Percentiles rank a stretch among this genome's conserved stretches.
These are phyloP conservation scores for Physaria fendleri DNA, from an alignment of 345 rosid genomes.

Conservation along the genomic window DNA sequence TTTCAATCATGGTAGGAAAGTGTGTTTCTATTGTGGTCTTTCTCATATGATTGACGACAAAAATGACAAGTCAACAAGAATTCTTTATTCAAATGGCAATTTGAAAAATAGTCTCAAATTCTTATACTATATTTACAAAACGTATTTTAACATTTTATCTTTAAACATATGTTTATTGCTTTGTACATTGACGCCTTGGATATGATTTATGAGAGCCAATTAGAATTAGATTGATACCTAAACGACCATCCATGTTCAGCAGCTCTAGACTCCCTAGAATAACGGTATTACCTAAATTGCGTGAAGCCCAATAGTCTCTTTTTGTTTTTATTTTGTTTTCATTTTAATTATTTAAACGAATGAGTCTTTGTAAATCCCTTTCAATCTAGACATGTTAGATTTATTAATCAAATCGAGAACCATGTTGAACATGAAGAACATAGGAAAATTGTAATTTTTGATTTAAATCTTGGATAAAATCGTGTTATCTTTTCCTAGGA, in stretches of 20 bases:
- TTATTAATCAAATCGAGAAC: not conserved
- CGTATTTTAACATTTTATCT: too few relatives aligned
- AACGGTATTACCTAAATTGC: slow-evolving; percentile 4
- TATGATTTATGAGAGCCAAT: not conserved
- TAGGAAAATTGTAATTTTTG: too few relatives aligned
- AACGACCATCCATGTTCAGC: not conserved
- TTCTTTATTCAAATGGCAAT: too few relatives aligned
- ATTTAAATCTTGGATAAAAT: too few relatives aligned
- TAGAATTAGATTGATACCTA: not conserved
- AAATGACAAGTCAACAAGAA: too few relatives aligned
- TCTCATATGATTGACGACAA: too few relatives aligned
- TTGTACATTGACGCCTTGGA: not conserved
- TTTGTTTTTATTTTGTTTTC: not conserved
- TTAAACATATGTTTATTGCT: too few relatives aligned
- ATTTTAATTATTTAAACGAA: not conserved
- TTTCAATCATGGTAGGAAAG: too few relatives aligned
- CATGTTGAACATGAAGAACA: not conserved
- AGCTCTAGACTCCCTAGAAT: not conserved
- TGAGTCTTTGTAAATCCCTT: not conserved
- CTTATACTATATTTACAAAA: too few relatives aligned
- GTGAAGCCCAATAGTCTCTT: not conserved
- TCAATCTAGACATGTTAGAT: not conserved
- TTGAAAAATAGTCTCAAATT: too few relatives aligned
- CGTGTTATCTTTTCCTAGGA: too few relatives aligned
- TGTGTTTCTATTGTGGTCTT: too few relatives aligned